Percentiles rank a stretch among this genome's conserved stretches.
phyloP scores from a whole-genome alignment of 2,329 filamentous ascomycete species.

The Calycina herbarum region DNA sequence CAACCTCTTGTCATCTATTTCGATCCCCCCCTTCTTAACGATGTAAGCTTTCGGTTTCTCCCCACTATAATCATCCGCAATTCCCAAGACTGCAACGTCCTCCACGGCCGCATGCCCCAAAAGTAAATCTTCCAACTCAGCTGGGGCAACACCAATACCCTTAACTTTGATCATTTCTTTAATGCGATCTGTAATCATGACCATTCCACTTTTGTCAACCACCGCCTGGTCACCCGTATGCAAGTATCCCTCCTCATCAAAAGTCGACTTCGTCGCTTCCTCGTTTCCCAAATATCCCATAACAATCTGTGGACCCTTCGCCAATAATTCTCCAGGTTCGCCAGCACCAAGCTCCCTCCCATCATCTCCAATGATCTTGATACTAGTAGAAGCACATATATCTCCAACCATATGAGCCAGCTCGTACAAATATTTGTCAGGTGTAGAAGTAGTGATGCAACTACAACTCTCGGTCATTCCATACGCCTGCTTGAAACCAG shows the following conservation, averaged over 20 bases:
- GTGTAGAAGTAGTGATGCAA: conserved; percentile 63
- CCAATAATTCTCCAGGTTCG: conserved; percentile 60
- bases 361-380: conserved; percentile 59
- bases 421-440: conserved; percentile 54
- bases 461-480: conserved; percentile 60
- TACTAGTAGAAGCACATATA: conserved; percentile 57
- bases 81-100: conserved; percentile 62
- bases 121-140: conserved; percentile 44
- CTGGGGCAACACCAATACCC: conserved; percentile 45
- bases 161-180: conserved; percentile 58
- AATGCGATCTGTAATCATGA: conserved; percentile 74
- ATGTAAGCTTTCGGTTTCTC: conserved; percentile 58
- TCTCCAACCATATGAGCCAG: conserved; percentile 57
- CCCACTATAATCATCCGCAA: conserved; percentile 43
- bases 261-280: conserved; percentile 24
- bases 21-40: conserved; percentile 42
- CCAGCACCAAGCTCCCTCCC: conserved; percentile 53
- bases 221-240: conserved; percentile 69
- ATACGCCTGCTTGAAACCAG: conserved; percentile 51
- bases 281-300: conserved; percentile 67
- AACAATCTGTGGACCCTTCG: conserved; percentile 71
- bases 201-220: conserved; percentile 61
- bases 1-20: conserved; percentile 31
- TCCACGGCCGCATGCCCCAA: conserved; percentile 43
- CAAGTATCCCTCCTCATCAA: conserved; percentile 68